Conservation (phyloP, 1,139 yeast species). For the Lodderomyces elongisporus region DNA sequence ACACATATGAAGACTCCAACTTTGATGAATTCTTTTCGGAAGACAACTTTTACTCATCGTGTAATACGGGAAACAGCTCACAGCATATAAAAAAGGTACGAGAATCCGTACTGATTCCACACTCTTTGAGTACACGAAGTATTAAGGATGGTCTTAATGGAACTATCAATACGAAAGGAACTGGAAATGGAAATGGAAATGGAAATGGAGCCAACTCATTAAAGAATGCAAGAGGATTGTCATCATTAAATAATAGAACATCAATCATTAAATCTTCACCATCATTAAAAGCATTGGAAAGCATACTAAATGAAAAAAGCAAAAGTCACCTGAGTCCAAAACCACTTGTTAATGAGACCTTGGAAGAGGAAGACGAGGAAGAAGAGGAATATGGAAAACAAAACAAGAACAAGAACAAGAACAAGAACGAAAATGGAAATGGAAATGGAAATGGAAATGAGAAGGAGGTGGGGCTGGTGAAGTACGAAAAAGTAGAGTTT, state of each 20-base stretch:
- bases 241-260: slow-evolving; percentile 18
- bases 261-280: slow-evolving; percentile 51
- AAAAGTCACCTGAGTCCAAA: slow-evolving; percentile 1
- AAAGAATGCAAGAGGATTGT: background rate
- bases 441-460: slow-evolving; percentile 10
- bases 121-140: slow-evolving; percentile 32
- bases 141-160: slow-evolving; percentile 16
- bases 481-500: background rate
- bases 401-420: slow-evolving; percentile 10
- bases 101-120: slow-evolving; percentile 45
- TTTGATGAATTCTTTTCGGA: slow-evolving; percentile 18
- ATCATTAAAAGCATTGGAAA: slow-evolving; percentile 49
- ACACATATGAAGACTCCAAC: too few species aligned
- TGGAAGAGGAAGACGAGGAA: slow-evolving; percentile 6
- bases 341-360: background rate
- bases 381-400: slow-evolving; percentile 12
- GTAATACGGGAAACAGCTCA: slow-evolving; percentile 11
- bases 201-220: background rate
- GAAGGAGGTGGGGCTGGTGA: background rate
- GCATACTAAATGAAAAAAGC: slow-evolving; percentile 33
- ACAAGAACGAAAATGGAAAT: slow-evolving; percentile 25
- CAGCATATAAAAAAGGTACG: slow-evolving; percentile 46
- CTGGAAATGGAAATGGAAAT: background rate
- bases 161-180: background rate
- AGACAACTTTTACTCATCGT: slow-evolving; percentile 17